These are phyloP conservation scores for Monosporozyma aerobia DNA, from an alignment of 805 yeast genomes.

Conservation along the genomic window DNA sequence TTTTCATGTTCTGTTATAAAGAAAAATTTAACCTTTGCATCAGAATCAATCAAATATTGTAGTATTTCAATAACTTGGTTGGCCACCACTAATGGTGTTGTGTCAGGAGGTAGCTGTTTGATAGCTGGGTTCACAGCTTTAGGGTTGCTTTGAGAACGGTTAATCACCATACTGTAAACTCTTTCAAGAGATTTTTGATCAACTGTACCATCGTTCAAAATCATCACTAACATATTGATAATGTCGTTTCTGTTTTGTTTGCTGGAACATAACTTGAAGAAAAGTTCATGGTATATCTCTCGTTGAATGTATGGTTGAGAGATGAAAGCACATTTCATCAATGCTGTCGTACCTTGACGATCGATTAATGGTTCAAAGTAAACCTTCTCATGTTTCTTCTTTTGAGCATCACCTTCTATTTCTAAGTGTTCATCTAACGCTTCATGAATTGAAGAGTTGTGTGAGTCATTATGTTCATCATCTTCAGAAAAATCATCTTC, in stretches of 20 bases:
- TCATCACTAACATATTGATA: slow-evolving; percentile 53
- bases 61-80: slow-evolving; percentile 70
- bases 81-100: slow-evolving; percentile 63
- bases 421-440: slow-evolving; percentile 9
- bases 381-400: slow-evolving; percentile 10
- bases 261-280: slow-evolving; percentile 60
- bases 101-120: slow-evolving; percentile 43
- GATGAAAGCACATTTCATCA: slow-evolving; percentile 60
- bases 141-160: slow-evolving; percentile 34
- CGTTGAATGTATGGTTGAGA: slow-evolving; percentile 59
- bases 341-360: slow-evolving; percentile 61
- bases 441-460: background rate
- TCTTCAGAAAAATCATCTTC: slow-evolving; percentile 4
- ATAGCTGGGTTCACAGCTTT: slow-evolving; percentile 7
- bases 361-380: slow-evolving; percentile 65
- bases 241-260: slow-evolving; percentile 74
- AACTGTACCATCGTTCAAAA: slow-evolving; percentile 66
- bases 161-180: slow-evolving; percentile 48
- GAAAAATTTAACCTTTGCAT: slow-evolving; percentile 58
- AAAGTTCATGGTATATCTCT: slow-evolving; percentile 53
- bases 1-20: slow-evolving; percentile 71
- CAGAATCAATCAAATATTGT: slow-evolving; percentile 59
- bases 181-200: slow-evolving; percentile 54
- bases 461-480: slow-evolving; percentile 1
- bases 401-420: slow-evolving; percentile 4